Percentiles rank a stretch among this genome's conserved stretches.
Evolutionary conservation across 2,329 filamentous ascomycete species (phyloP).

Genomic region (Diaporthe sp.): DNA sequence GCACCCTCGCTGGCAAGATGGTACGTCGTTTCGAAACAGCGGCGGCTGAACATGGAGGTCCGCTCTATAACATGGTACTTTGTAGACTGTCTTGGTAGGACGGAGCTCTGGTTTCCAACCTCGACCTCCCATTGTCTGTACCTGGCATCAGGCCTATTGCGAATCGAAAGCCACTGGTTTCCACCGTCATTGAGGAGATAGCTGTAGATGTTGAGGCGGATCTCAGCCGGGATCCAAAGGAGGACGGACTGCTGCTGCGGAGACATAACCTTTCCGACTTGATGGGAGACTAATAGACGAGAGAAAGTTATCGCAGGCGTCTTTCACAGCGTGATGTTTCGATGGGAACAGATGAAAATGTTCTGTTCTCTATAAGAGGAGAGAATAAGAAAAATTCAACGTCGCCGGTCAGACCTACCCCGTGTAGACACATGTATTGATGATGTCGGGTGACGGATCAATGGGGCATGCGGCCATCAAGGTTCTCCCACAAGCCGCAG

Average conservation of each 20-base stretch:
- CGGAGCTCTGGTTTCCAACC: neutral
- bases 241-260: constrained; percentile 7
- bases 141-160: constrained; percentile 50
- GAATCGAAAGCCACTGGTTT: constrained; percentile 54
- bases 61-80: constrained; percentile 57
- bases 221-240: constrained; percentile 52
- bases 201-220: constrained; percentile 58
- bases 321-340: neutral
- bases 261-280: neutral
- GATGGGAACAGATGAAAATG: neutral
- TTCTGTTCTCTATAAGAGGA: neutral
- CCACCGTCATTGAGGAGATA: constrained; percentile 58
- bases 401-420: too few species aligned
- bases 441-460: neutral
- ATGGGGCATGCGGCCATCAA: constrained; percentile 18
- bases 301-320: neutral
- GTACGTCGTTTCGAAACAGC: constrained; percentile 68
- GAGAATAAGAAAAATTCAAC: neutral
- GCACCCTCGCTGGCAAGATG: constrained; percentile 56
- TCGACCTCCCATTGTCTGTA: neutral
- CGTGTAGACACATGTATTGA: neutral
- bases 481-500: constrained; percentile 1
- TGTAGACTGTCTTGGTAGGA: neutral
- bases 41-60: constrained; percentile 50
- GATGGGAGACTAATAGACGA: neutral